These are phyloP conservation scores for Fraxinus greggii DNA, from an alignment of 305 asterid genomes.

Conservation along the genomic window DNA sequence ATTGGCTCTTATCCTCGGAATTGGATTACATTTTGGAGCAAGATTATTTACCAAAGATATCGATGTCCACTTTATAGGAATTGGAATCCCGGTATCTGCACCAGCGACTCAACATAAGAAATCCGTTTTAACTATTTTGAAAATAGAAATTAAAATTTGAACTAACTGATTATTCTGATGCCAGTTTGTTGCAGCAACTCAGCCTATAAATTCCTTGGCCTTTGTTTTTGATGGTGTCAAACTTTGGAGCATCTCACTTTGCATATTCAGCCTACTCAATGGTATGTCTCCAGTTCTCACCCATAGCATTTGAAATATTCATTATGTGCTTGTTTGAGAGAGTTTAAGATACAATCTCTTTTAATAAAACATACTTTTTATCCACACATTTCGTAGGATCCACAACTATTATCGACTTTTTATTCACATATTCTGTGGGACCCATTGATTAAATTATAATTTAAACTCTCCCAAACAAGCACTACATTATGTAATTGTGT, in stretches of 20 bases:
- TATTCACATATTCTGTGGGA: too few species aligned
- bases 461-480: not conserved
- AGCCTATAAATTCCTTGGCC: slow-evolving; percentile 72
- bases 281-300: slow-evolving; percentile 35
- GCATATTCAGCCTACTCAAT: slow-evolving; percentile 82
- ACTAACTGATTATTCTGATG: slow-evolving; percentile 9
- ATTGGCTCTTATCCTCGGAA: slow-evolving; percentile 48
- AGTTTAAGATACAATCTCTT: not conserved
- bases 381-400: not conserved
- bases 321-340: not conserved
- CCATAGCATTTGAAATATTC: not conserved
- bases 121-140: not conserved
- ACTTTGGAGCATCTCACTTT: slow-evolving; percentile 80
- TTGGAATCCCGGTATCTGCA: slow-evolving; percentile 66
- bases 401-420: too few species aligned
- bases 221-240: slow-evolving; percentile 77
- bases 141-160: not conserved
- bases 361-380: too few species aligned
- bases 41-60: slow-evolving; percentile 56
- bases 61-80: slow-evolving; percentile 50
- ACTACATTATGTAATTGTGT: too few species aligned
- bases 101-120: not conserved
- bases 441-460: too few species aligned
- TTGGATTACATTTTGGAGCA: slow-evolving; percentile 66
- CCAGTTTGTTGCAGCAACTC: slow-evolving; percentile 73